Evolutionary conservation across 179 eudicot species (phyloP).

Genomic region (Nepenthes alata): DNA sequence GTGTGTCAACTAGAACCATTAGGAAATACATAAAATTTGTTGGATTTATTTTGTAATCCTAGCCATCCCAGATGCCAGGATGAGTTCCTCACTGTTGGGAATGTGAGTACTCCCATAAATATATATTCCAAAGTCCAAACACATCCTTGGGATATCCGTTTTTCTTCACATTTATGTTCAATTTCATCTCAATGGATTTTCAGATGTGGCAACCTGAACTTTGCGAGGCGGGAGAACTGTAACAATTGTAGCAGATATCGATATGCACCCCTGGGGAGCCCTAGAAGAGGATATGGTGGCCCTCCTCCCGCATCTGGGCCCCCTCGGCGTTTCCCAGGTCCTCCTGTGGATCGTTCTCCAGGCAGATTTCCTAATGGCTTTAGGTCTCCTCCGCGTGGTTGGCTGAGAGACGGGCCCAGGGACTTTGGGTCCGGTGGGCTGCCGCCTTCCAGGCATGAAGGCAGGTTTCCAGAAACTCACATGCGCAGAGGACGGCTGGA

Average conservation of each 20-base stretch:
- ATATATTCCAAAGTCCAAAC: no score
- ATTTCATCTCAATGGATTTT: conserved; percentile 8
- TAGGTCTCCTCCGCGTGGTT: conserved; percentile 77
- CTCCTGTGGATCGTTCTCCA: conserved; percentile 55
- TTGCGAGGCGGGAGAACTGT: conserved; percentile 82
- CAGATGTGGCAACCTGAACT: conserved; percentile 87
- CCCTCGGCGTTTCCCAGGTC: conserved; percentile 54
- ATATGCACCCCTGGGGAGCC: conserved; percentile 41
- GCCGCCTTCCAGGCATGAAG: conserved; percentile 53
- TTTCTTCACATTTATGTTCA: no score
- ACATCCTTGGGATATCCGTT: no score
- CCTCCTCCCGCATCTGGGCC: conserved; percentile 47
- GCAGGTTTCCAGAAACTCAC: conserved; percentile 54
- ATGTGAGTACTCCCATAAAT: no score
- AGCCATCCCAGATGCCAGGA: no score
- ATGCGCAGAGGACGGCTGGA: conserved; percentile 50
- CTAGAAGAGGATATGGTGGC: conserved; percentile 61
- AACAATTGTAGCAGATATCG: conserved; percentile 77
- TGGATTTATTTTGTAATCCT: no score
- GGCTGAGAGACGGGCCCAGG: conserved; percentile 56
- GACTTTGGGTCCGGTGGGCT: conserved; percentile 53
- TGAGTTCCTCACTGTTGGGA: no score
- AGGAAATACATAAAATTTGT: no score
- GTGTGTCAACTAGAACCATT: no score
- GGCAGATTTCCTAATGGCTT: conserved; percentile 48